phyloP scores from a whole-genome alignment of 176 grass and related monocot species.

The Themeda triandra region DNA sequence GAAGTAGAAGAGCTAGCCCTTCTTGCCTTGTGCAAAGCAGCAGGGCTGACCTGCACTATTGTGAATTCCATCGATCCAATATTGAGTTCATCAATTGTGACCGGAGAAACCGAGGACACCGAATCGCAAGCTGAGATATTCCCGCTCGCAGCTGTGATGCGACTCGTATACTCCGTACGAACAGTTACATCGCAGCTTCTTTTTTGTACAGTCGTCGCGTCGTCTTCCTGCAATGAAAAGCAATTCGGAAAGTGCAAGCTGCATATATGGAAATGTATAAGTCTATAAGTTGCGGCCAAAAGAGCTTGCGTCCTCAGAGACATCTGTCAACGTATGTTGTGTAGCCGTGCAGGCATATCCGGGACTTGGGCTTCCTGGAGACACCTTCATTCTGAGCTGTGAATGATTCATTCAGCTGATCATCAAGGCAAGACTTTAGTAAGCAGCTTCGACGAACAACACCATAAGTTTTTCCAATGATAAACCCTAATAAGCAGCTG shows the following conservation, averaged over 20 bases:
- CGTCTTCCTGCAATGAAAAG: neutral
- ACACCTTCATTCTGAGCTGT: neutral
- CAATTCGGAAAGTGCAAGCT: neutral
- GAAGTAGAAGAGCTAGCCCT: too few species aligned
- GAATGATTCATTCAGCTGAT: too few species aligned
- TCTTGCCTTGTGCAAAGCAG: too few species aligned
- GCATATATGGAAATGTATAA: neutral
- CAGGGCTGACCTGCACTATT: too few species aligned
- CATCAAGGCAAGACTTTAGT: neutral
- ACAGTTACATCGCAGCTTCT: neutral
- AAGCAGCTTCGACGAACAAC: neutral
- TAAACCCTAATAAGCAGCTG: too few species aligned
- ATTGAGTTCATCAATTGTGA: neutral
- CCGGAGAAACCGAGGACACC: neutral
- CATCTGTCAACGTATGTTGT: too few species aligned
- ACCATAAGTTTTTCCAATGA: too few species aligned
- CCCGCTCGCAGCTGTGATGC: neutral
- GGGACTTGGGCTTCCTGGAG: neutral
- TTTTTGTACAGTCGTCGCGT: neutral
- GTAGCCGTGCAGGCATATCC: neutral
- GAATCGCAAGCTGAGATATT: neutral
- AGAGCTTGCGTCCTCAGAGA: too few species aligned
- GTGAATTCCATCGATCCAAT: too few species aligned
- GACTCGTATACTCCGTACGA: slow-evolving; percentile 9
- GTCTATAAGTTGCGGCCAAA: neutral